These are phyloP conservation scores for Termitomyces sp. DNA, from an alignment of 768 basidiomycete species.

Conservation along the genomic window DNA sequence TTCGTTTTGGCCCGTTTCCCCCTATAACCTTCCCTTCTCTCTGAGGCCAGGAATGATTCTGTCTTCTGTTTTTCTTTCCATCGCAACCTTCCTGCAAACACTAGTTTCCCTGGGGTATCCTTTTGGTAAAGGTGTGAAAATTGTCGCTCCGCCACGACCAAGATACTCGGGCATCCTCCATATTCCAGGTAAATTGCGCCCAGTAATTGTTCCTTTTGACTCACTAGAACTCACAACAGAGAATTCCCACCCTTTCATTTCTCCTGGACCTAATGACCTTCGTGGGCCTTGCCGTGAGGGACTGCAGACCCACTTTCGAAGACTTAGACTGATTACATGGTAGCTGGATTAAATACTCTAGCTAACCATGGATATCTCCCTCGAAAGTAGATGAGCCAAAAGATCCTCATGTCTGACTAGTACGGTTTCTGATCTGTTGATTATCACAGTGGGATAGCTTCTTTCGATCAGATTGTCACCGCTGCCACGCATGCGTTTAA, in stretches of 20 bases:
- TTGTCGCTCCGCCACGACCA: conserved; percentile 8
- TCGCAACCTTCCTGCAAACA: conserved; percentile 1
- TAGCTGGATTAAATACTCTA: conserved; percentile 14
- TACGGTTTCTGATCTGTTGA: not conserved
- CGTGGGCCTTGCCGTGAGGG: conserved; percentile 14
- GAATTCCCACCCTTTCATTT: conserved; percentile 3
- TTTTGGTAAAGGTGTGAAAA: conserved; percentile 1
- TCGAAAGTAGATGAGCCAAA: conserved; percentile 5
- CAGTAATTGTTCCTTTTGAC: not conserved
- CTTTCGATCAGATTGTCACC: conserved; percentile 12
- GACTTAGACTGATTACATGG: not conserved
- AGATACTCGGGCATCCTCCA: conserved; percentile 1
- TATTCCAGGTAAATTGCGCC: conserved; percentile 5
- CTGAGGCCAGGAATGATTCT: not conserved
- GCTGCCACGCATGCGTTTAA: conserved; percentile 6
- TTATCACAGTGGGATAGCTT: conserved; percentile 10
- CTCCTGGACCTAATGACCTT: conserved; percentile 4
- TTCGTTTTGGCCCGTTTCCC: not conserved
- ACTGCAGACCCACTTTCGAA: not conserved
- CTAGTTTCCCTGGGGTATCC: not conserved
- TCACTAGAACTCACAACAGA: not conserved
- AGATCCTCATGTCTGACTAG: not conserved
- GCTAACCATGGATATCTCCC: conserved; percentile 15
- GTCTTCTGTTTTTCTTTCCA: not conserved
- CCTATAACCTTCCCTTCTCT: not conserved